Percentiles rank a stretch among this genome's conserved stretches.
These are phyloP conservation scores for Aspergillus fumigatiaffinis DNA, from an alignment of 2,329 filamentous ascomycete genomes.

Conservation along the genomic window DNA sequence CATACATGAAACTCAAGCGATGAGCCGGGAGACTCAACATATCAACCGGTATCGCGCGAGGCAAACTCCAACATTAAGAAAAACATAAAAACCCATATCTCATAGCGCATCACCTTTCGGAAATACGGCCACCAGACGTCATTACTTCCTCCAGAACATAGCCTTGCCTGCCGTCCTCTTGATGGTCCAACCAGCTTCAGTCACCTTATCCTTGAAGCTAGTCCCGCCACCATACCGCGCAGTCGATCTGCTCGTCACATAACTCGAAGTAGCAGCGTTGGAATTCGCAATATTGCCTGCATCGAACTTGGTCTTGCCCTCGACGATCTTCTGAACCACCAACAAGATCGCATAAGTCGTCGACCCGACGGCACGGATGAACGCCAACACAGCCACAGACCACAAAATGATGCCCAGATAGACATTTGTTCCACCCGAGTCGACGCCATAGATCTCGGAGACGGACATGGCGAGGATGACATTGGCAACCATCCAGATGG, in stretches of 20 bases:
- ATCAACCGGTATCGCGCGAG: slow-evolving; percentile 6
- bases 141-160: slow-evolving; percentile 40
- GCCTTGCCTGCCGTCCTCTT: slow-evolving; percentile 30
- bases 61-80: slow-evolving; percentile 10
- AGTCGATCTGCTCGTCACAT: slow-evolving; percentile 18
- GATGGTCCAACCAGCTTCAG: slow-evolving; percentile 33
- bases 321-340: slow-evolving; percentile 75
- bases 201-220: slow-evolving; percentile 32
- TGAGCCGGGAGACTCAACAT: slow-evolving; percentile 6
- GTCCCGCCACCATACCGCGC: slow-evolving; percentile 30
- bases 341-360: slow-evolving; percentile 81
- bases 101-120: background rate
- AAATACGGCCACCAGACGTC: slow-evolving; percentile 1
- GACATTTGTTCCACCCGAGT: slow-evolving; percentile 72
- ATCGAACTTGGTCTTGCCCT: slow-evolving; percentile 68
- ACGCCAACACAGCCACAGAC: slow-evolving; percentile 78
- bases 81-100: slow-evolving; percentile 8
- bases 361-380: slow-evolving; percentile 82
- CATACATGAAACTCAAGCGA: slow-evolving; percentile 4
- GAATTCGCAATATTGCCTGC: slow-evolving; percentile 33
- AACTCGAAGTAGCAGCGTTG: slow-evolving; percentile 16
- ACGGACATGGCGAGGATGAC: slow-evolving; percentile 91
- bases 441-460: slow-evolving; percentile 74
- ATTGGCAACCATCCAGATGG: slow-evolving; percentile 90
- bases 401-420: slow-evolving; percentile 94